Evolutionary conservation across 2,329 filamentous ascomycete species (phyloP).

Genomic region (Beauveria asiatica): DNA sequence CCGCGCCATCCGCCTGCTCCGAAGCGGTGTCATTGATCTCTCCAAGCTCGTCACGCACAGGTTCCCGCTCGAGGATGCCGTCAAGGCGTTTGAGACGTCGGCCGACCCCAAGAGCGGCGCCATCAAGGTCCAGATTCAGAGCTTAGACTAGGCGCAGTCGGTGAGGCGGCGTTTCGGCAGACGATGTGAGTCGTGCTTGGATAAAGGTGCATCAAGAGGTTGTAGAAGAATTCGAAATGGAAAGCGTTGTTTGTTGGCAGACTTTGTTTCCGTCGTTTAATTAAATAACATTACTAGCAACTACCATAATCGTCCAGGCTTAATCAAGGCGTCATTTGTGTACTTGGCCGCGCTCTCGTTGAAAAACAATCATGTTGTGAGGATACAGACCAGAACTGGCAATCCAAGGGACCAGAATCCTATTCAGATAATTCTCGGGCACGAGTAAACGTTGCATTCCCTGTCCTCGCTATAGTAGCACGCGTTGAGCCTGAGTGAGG

Average conservation of each 20-base stretch:
- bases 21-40: conserved; percentile 76
- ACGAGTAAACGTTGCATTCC: too few relatives aligned
- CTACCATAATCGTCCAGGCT: background rate
- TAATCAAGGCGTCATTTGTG: background rate
- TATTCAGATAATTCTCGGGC: too few relatives aligned
- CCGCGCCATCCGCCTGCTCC: conserved; percentile 76
- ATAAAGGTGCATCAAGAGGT: background rate
- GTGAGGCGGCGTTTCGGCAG: background rate
- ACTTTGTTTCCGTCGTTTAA: background rate
- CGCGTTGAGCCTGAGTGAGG: background rate
- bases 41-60: conserved; percentile 80
- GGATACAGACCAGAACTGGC: too few relatives aligned
- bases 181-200: background rate
- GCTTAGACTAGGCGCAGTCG: conserved; percentile 36
- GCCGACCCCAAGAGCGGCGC: conserved; percentile 82
- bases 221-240: background rate
- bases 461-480: background rate
- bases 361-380: too few relatives aligned
- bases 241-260: background rate
- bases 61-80: conserved; percentile 74
- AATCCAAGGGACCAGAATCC: too few relatives aligned
- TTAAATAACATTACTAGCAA: background rate
- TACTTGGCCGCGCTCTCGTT: background rate
- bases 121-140: conserved; percentile 97
- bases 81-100: conserved; percentile 84